Evolutionary conservation across 2,329 filamentous ascomycete species (phyloP), one percentile per base, ranked within the genome.

Genomic region (Alternaria triticimaculans): DNA sequence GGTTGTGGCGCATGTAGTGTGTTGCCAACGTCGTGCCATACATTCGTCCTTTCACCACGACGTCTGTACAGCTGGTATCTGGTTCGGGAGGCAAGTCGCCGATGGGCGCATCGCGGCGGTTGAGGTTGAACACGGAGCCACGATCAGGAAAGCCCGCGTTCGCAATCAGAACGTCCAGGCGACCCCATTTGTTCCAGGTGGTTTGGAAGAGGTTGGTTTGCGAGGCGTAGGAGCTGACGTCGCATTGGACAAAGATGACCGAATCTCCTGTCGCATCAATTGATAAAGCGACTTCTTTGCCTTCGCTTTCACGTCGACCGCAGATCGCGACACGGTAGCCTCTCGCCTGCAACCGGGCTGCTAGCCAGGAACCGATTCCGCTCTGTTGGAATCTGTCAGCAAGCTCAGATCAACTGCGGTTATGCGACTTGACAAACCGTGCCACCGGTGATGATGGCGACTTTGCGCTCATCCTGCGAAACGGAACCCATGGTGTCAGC

Each of bases 1-100:
- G 51, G 60, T 86, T 87, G 61, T 85, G 78, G 10, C 84, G 79
- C 85, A 87, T 87, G 70, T 85, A 87, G 66, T 87, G 84, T 1
- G 80, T 82, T 0, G 85, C 83, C 9, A 87, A 76, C 58, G 82
- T 80, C 2, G 81, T 83, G 5, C 84, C 83, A 61, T 85, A 86
- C 0, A 87, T 68, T 2, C 85, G 77, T 4, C 83, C 83, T 70
- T 86, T 86, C 71, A 83, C 82, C 66, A 83, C 80, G 33, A 84
- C 72, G 59, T 87, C 84, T 2, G 84, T 86, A 53, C 81, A 82
- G 3, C 65, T 65, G 1, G 83, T 72, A 58, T 85, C 76, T 0
- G 84, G 85, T 59, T 79, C 78, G 0, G 82, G 75, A 5, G 84
- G 84, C 30, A 84, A 67, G 9, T 72, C 70, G 18, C 75, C 76